Evolutionary conservation across 1,284 basidiomycete species (phyloP), one percentile per base, ranked within the genome.

Genomic region (Boletellus deceptivus): DNA sequence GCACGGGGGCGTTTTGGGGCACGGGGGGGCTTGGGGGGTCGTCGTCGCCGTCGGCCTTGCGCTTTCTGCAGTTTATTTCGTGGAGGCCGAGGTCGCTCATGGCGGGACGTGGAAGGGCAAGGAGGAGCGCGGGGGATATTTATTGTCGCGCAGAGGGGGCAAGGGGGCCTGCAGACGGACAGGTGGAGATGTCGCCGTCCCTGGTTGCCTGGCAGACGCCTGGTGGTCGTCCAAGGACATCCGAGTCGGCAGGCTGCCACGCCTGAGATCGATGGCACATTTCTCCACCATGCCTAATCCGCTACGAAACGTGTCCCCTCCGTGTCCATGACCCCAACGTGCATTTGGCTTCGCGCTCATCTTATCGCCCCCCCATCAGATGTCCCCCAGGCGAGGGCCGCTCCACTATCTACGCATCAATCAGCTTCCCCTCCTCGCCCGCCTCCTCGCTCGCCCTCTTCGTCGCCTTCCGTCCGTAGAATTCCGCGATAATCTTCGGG

Each of bases 401-500:
- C 22, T 46, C 45, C 50, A 50, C 59, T 55, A 62, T 63, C 65
- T 68, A 70, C 48, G 58, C 77, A 66, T 83, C 82, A 55, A 90
- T 77, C 57, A 90, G 73, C 71, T 82, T 85, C 62, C 75, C 80
- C 54, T 68, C 74, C 49, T 48, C n/a, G 8, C 27, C 51, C 46
- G 69, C 71, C 55, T 79, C 82, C 61, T 78, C 73, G 46, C 76
- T 75, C 53, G 75, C 69, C 74, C 82, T 87, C 75, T 79, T 84
- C 50, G 76, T 78, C 42, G 82, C 71, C 74, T 91, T 91, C 65
- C 91, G 84, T 27, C 79, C 85, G 65, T 93, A 93, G 69, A 84
- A 93, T 74, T 93, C 89, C 52, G 80, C 79, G 63, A 93, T 87
- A 66, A 93, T 91, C 81, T 90, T 91, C 62, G 91, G 91, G 64